Evolutionary conservation across 2,329 filamentous ascomycete species (phyloP), one percentile per base, ranked within the genome.

Genomic region (Nigrospora osmanthi): DNA sequence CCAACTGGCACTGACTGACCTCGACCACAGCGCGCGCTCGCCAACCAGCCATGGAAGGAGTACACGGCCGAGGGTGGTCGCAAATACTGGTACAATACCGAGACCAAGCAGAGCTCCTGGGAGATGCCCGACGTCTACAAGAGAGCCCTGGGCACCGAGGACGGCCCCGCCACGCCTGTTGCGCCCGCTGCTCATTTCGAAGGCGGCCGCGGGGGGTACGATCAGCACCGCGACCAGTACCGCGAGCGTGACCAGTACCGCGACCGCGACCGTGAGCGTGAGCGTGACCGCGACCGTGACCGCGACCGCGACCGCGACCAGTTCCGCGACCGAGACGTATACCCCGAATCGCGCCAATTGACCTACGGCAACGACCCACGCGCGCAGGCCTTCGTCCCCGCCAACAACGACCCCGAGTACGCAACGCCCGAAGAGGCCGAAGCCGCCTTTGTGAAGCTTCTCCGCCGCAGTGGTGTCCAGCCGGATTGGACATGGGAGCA

Each of bases 81-180:
- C 57, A 88, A 91, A 61, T 98, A 98, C 68, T 98, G 89, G 87
- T 91, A 90, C 65, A 93, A 98, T 65, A 87, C 83, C 32, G 85
- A 94, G 65, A 90, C 87, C 38, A 90, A 91, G 67, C 79, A 89
- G 69, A 97, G 89, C 63, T 89, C 87, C 31, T 98, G 93, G 93
- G 85, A 90, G 58, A 90, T 95, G 77, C 93, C 93, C 45, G 86
- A 89, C 45, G 80, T 71, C 50, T 90, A 90, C 68, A 89, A 87
- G 60, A 76, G 76, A 55, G 86, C 87, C 48, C 71, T 90, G 47
- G 83, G 83, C 42, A 77, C 80, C 51, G 72, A 72, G 35, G 63
- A 59, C 38, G 64, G 69, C 13, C 68, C 70, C 28, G 67, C 74
- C 45, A 61, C 60, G 67, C 57, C 68, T 31, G 54, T 67, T 30